Evolutionary conservation across 352 stramenopile genomes (phyloP), one percentile per base, ranked within the genome.

Genomic region (Phytophthora vignae): DNA sequence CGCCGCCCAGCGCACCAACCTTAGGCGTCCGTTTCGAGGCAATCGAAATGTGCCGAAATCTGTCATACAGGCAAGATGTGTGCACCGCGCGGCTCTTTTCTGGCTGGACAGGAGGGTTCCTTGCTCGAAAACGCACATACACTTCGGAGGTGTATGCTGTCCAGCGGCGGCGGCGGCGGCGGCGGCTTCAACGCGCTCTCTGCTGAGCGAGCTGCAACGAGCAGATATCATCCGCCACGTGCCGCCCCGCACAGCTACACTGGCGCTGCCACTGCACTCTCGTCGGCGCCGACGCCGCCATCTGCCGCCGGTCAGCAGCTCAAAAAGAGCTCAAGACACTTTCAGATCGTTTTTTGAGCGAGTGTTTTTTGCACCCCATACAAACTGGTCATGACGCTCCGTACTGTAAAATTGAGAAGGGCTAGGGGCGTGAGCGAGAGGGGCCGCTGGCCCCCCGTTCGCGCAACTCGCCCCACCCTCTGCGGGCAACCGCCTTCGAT

Each of bases 331-430:
- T 40, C 33, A 40, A 40, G 33, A 40, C 33, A 7, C 27, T 31
- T 31, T 31, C 27, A 31, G 27, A 6, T 2, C 36, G 36, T 25
- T 73, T 68, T 60, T 31, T 15, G 22, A 33, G 57, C 21, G 19
- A 7, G 44, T 33, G 3, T 31, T 63, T 55, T 72, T 17, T 72
- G 66, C 29, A 44, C 52, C 42, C 0, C 25, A 60, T 75, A 68
- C 69, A 69, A 70, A 77, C 10, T 19, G 17, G 40, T 33, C 40
- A 56, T 69, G 70, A 42, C 10, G 59, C 59, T 64, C 31, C 53
- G 50, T 57, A 68, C 66, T 64, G 60, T 76, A 68, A 71, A 63
- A 71, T 75, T 67, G 62, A 49, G 53, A 59, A 25, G 72, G 67
- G 29, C 2, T 69, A 61, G 52, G 64, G 44, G 22, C 19, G 2